Base-by-base conservation (phyloP, 1,139 yeast genomes). In the Blastobotrys aristatus region DNA sequence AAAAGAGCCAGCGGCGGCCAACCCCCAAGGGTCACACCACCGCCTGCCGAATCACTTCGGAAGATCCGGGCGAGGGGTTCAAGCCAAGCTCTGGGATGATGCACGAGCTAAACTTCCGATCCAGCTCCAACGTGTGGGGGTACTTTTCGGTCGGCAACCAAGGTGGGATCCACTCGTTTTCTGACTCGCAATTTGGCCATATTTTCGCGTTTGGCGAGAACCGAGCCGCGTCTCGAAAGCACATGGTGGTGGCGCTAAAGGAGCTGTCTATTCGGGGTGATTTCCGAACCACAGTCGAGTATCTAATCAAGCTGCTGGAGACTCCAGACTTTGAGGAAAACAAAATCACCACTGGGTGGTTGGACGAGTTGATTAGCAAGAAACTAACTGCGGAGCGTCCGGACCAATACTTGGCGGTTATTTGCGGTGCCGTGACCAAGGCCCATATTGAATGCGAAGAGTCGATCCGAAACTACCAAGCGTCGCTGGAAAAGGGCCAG, bases 31-130 rank as follows among this genome's bases (percentile, higher is more conserved):
- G 98, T 55, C 98, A 92, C 70, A 87, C 96, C 67, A 92, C 97
- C 45, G 98, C 98, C 46, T 90, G 97, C 73, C 90, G 98, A 75
- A 92, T 92, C 68, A 92, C 98, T 29, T 87, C 96, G 7, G 98
- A 92, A 72, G 98, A 92, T 71, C 98, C 98, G 35, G 95, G 96
- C 66, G 97, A 90, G 73, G 98, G 98, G 43, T 92, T 92, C 77
- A 92, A 92, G 70, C 98, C 98, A 51, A 87, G 96, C 44, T 95
- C 96, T 64, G 98, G 98, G 74, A 81, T 90, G 52, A 77, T 92
- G 70, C 96, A 89, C 60, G 98, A 92, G 67, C 79, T 92, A 66
- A 94, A 92, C 68, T 92, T 92, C 76, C 80, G 97, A 68, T 92
- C 98, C 3, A 84, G 95, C 36, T 88, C 97, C 18, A 92, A 92